phyloP scores from a whole-genome alignment of 2,329 filamentous ascomycete genomes.

The Fusarium guadeloupense region DNA sequence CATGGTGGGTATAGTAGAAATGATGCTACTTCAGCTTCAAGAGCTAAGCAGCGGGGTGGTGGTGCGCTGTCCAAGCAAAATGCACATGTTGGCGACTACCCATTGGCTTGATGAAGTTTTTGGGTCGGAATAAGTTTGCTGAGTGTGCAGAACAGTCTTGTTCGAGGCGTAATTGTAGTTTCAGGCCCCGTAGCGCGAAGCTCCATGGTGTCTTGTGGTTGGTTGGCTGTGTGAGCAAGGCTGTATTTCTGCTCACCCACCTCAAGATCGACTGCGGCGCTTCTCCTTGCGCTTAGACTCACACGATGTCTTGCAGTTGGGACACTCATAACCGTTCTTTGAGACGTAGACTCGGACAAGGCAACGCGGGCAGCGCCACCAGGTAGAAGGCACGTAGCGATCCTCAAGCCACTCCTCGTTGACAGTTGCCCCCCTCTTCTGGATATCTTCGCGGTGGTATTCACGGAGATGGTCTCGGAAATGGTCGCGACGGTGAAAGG shows the following conservation, averaged over 20 bases:
- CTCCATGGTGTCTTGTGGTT: constrained; percentile 22
- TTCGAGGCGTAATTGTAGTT: constrained; percentile 13
- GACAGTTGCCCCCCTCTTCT: constrained; percentile 54
- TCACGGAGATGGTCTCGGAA: constrained; percentile 66
- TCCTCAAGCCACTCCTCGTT: constrained; percentile 52
- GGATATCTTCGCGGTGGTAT: constrained; percentile 64
- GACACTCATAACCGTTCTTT: constrained; percentile 56
- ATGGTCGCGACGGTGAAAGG: constrained; percentile 65
- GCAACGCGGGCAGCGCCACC: constrained; percentile 66
- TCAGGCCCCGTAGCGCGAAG: constrained; percentile 10
- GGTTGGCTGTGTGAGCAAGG: constrained; percentile 16
- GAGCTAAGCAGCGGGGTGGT: constrained; percentile 6
- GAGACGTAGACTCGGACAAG: constrained; percentile 56
- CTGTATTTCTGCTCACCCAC: constrained; percentile 11
- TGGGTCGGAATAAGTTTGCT: not conserved
- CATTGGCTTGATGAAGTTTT: not conserved
- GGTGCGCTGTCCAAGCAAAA: constrained; percentile 10
- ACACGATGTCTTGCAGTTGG: constrained; percentile 57
- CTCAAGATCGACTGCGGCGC: constrained; percentile 41
- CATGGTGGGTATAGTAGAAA: constrained; percentile 14
- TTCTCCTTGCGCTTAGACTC: constrained; percentile 55
- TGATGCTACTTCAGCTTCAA: constrained; percentile 21
- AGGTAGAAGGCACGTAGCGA: constrained; percentile 52
- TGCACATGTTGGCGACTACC: not conserved
- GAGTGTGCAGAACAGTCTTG: not conserved